Conservation (phyloP, 2,329 filamentous ascomycete genomes). For the Sporothrix mexicana region DNA sequence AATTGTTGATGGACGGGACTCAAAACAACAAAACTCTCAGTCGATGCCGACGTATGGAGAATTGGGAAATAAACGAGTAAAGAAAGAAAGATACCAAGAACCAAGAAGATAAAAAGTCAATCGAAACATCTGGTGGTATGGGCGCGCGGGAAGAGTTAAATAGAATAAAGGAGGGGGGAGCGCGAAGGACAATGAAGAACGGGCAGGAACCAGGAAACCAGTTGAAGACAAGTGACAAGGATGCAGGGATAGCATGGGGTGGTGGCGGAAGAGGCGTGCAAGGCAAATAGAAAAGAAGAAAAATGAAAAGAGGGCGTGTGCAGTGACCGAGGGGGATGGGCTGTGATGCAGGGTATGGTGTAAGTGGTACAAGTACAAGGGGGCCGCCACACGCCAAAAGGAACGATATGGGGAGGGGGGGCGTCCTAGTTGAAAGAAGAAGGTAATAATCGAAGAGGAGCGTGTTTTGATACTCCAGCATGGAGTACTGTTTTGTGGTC, state of each 20-base stretch:
- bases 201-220: neutral
- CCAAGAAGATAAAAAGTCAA: neutral
- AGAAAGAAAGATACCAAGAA: neutral
- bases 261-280: neutral
- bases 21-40: conserved; percentile 2
- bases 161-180: neutral
- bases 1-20: neutral
- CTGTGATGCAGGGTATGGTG: conserved; percentile 16
- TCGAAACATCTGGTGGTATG: neutral
- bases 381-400: conserved; percentile 1
- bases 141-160: conserved; percentile 28
- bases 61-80: neutral
- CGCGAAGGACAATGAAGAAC: neutral
- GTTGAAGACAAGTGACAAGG: conserved; percentile 9
- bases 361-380: conserved; percentile 11
- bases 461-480: too few relatives aligned
- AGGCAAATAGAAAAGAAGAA: neutral
- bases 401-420: conserved; percentile 10
- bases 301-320: conserved; percentile 6
- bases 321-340: neutral
- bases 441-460: conserved; percentile 21
- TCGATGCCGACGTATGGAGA: neutral
- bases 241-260: neutral
- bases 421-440: conserved; percentile 22
- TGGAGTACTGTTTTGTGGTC: neutral